Evolutionary conservation across 352 stramenopile species (phyloP), one percentile per base, ranked within the genome.

Genomic region (Phytophthora sp.): DNA sequence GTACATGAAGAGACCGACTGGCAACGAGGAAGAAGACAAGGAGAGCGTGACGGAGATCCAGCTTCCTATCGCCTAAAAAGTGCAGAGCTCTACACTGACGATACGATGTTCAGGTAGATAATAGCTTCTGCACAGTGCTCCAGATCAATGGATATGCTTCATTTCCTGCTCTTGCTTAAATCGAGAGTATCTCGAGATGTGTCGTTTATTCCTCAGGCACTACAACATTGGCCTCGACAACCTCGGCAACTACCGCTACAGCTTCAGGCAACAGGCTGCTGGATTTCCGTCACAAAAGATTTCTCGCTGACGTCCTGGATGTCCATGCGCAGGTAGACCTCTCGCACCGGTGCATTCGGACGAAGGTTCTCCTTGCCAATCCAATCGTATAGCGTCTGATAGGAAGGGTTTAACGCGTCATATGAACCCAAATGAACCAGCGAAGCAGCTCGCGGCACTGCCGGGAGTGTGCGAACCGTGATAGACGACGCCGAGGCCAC

Each of bases 291-390:
- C 26, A 73, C 54, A 45, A 74, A 77, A 7, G 69, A 73, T 8
- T 44, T 49, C 51, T 74, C 69, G 11, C 55, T 66, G 7, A 51
- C 13, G 55, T 77, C 69, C 12, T 63, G 23, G 13, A 41, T 42
- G 51, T 75, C 50, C 63, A 74, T 69, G 11, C 38, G 44, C 1
- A 80, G 57, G 53, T 78, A 84, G 42, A 81, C 59, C 36, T 84
- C 76, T 16, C 69, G 73, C 16, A 77, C 65, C 0, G 69, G 76
- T 4, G 63, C 69, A 4, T 47, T 54, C 3, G 66, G 62, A 13
- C 47, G 66, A 31, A 79, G 59, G 1, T 45, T 46, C 47, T 81
- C 29, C 24, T 49, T 58, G 5, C 21, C 57, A n/a, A 84, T 61
- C 70, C 69, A 84, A 16, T 47, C 66, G 20, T 77, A 76, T 21